phyloP scores from a whole-genome alignment of 805 yeast genomes.

The Cyberlindnera sargentensis region DNA sequence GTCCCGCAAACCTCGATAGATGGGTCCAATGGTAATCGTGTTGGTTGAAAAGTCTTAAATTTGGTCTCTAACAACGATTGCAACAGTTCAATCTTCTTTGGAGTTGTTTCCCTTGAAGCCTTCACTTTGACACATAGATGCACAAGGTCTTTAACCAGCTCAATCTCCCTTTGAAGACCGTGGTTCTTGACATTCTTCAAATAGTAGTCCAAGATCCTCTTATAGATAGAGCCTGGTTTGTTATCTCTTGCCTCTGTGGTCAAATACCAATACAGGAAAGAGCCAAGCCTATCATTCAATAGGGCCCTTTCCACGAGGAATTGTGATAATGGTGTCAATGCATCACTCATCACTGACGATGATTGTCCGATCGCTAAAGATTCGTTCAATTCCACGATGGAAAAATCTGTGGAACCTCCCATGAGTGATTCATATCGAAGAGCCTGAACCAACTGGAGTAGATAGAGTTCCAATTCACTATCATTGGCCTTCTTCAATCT shows the following conservation, averaged over 20 bases:
- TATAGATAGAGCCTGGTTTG: constrained; percentile 36
- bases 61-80: constrained; percentile 35
- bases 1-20: constrained; percentile 65
- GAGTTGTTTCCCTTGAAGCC: constrained; percentile 65
- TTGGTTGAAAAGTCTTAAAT: constrained; percentile 43
- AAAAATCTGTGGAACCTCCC: constrained; percentile 25
- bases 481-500: constrained; percentile 72
- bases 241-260: constrained; percentile 77
- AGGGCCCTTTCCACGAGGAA: constrained; percentile 71
- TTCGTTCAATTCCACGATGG: constrained; percentile 29
- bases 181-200: constrained; percentile 26
- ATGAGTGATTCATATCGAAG: constrained; percentile 60
- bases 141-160: constrained; percentile 59
- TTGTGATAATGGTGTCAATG: constrained; percentile 57
- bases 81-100: constrained; percentile 64
- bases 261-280: constrained; percentile 85
- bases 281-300: constrained; percentile 61
- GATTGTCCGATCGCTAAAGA: constrained; percentile 16
- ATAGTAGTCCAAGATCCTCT: constrained; percentile 41
- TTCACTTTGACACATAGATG: constrained; percentile 60
- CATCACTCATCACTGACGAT: constrained; percentile 16
- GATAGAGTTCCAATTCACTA: constrained; percentile 70
- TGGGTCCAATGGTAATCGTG: constrained; percentile 82
- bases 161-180: constrained; percentile 51
- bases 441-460: constrained; percentile 88